Conservation (phyloP, 2,329 filamentous ascomycete genomes). For the Colletotrichum salicis region DNA sequence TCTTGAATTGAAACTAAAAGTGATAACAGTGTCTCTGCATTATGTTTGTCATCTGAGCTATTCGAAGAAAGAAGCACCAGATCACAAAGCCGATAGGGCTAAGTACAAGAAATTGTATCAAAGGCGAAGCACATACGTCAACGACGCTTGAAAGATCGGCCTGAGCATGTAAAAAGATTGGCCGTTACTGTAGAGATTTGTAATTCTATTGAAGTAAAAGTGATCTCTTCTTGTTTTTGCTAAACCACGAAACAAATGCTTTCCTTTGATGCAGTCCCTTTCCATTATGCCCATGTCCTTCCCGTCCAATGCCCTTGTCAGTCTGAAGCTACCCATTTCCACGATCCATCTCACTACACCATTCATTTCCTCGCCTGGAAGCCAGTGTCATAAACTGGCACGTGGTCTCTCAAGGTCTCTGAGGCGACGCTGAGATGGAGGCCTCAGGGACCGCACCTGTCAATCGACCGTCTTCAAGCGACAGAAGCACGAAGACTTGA, state of each 20-base stretch:
- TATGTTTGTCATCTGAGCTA: too few species aligned
- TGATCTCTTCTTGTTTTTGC: too few species aligned
- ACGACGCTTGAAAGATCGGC: too few species aligned
- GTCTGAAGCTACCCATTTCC: too few species aligned
- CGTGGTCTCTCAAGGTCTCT: constrained; percentile 1
- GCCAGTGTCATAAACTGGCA: constrained; percentile 19
- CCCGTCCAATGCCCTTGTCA: not conserved
- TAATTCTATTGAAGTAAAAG: not conserved
- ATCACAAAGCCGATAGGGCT: too few species aligned
- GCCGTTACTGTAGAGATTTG: not conserved
- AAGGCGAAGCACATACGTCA: too few species aligned
- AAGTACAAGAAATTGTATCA: too few species aligned
- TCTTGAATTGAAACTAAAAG: too few species aligned
- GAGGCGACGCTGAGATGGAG: constrained; percentile 31
- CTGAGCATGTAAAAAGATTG: not conserved
- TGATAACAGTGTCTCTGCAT: too few species aligned
- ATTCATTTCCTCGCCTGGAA: not conserved
- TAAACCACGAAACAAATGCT: not conserved
- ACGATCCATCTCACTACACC: not conserved
- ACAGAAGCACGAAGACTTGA: constrained; percentile 69
- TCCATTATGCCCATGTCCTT: not conserved
- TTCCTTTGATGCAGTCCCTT: not conserved
- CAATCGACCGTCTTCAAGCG: constrained; percentile 33
- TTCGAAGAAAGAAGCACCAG: too few species aligned
- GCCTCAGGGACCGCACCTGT: constrained; percentile 30